These are phyloP conservation scores for Pleurotus giganteus DNA, from an alignment of 768 basidiomycete species.

Conservation along the genomic window DNA sequence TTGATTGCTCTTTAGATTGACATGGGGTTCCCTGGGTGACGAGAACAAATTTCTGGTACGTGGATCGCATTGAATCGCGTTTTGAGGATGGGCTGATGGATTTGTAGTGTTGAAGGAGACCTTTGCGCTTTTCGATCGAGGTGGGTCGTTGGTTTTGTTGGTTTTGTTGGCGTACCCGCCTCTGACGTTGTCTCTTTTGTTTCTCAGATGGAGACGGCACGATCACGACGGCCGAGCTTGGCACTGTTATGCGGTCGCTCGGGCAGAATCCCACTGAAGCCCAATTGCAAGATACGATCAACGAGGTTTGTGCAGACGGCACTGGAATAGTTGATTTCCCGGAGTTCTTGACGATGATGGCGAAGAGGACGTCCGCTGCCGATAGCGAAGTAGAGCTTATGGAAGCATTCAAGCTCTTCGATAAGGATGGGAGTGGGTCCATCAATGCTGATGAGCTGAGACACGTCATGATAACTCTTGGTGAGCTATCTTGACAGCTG, in stretches of 20 bases:
- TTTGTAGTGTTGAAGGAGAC: slow-evolving; percentile 96
- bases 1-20: slow-evolving; percentile 10
- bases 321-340: slow-evolving; percentile 86
- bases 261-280: slow-evolving; percentile 93
- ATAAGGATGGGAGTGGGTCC: slow-evolving; percentile 19
- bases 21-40: not conserved
- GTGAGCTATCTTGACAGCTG: too few species aligned
- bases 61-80: slow-evolving; percentile 5
- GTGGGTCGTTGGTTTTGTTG: slow-evolving; percentile 44
- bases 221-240: slow-evolving; percentile 87
- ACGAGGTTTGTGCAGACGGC: slow-evolving; percentile 81
- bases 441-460: slow-evolving; percentile 26
- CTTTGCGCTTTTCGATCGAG: slow-evolving; percentile 96
- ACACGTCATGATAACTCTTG: slow-evolving; percentile 25
- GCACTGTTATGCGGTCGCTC: slow-evolving; percentile 90
- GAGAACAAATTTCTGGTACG: slow-evolving; percentile 91
- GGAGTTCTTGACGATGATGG: slow-evolving; percentile 85
- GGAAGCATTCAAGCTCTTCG: slow-evolving; percentile 84
- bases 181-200: slow-evolving; percentile 8
- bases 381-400: slow-evolving; percentile 94
- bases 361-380: slow-evolving; percentile 86
- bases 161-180: not conserved
- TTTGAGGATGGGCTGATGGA: not conserved
- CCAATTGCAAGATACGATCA: slow-evolving; percentile 93
- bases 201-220: slow-evolving; percentile 89